phyloP scores from a whole-genome alignment of 495 filamentous ascomycete genomes.

The Tuber borchii region DNA sequence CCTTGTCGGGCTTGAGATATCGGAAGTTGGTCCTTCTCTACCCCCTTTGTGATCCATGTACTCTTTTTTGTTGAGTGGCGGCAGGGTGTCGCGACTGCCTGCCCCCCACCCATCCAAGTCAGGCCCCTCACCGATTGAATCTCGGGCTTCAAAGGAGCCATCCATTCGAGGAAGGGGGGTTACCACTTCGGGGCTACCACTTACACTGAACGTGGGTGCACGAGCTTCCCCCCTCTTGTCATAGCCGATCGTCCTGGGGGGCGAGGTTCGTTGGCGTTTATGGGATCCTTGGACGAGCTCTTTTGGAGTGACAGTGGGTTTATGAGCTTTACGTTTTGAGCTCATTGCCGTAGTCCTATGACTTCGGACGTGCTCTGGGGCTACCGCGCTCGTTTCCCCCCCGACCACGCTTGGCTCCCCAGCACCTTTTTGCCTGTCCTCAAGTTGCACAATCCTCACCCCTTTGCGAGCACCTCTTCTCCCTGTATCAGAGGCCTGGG shows the following conservation, averaged over 20 bases:
- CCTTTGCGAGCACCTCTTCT: neutral
- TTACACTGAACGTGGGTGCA: neutral
- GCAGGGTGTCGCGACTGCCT: neutral
- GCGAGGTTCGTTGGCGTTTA: constrained; percentile 1
- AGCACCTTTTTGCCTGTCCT: neutral
- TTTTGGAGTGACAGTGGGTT: neutral
- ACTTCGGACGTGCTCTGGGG: neutral
- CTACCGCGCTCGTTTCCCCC: neutral
- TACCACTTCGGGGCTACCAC: neutral
- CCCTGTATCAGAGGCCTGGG: neutral
- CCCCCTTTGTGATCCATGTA: neutral
- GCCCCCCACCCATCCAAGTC: neutral
- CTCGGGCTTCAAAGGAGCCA: neutral
- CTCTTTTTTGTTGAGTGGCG: neutral
- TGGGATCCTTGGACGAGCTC: neutral
- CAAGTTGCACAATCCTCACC: neutral
- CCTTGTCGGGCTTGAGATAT: neutral
- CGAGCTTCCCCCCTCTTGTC: neutral
- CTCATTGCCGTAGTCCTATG: neutral
- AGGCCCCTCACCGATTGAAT: neutral
- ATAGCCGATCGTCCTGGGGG: neutral
- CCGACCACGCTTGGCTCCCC: neutral
- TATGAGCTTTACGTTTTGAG: neutral
- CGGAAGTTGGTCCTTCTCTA: neutral
- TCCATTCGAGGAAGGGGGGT: neutral